phyloP scores from a whole-genome alignment of 345 rosid genomes.

The Eucalyptus albens region DNA sequence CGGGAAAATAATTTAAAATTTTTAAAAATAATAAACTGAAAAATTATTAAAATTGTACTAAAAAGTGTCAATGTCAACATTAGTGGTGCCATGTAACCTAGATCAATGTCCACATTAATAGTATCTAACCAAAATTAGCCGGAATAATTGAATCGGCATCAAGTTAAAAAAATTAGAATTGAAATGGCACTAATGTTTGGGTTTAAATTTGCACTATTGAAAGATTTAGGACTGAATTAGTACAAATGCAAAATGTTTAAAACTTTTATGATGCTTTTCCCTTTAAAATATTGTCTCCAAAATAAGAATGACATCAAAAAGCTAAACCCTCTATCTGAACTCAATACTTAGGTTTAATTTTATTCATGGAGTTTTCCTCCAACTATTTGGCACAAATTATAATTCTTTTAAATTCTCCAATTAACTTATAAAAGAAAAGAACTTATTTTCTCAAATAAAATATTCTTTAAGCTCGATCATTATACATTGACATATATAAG shows the following conservation, averaged over 20 bases:
- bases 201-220: fast-evolving
- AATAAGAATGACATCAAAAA: not conserved
- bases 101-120: too few species aligned
- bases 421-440: not conserved
- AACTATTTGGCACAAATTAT: not conserved
- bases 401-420: not conserved
- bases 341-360: not conserved
- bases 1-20: too few species aligned
- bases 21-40: too few species aligned
- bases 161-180: too few species aligned
- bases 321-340: not conserved
- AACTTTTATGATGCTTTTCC: fast-evolving
- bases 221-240: fast-evolving
- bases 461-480: not conserved
- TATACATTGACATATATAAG: not conserved
- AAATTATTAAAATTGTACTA: too few species aligned
- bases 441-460: not conserved
- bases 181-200: too few species aligned
- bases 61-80: too few species aligned
- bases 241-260: too few species aligned
- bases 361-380: not conserved
- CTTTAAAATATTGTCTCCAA: not conserved
- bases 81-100: too few species aligned
- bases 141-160: too few species aligned
- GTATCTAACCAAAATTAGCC: too few species aligned